phyloP scores from a whole-genome alignment of 2,329 filamentous ascomycete species.

The Hymenoscyphus fructigenus region DNA sequence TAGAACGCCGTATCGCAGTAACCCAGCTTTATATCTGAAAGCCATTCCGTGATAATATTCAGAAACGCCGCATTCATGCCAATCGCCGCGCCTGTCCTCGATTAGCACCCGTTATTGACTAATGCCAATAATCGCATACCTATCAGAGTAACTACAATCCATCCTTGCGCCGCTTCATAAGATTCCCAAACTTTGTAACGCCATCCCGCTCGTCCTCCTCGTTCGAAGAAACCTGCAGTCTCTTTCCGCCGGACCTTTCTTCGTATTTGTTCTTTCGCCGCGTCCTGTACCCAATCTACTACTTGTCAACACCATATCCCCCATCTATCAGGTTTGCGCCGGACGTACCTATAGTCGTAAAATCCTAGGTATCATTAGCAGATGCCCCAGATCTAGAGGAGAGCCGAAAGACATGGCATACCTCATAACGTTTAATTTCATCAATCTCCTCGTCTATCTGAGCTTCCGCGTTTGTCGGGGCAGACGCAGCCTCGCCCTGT shows the following conservation, averaged over 20 bases:
- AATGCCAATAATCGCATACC: conserved; percentile 38
- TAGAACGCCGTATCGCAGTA: conserved; percentile 96
- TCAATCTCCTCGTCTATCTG: conserved; percentile 92
- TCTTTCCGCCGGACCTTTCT: conserved; percentile 74
- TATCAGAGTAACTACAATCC: conserved; percentile 95
- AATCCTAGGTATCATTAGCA: conserved; percentile 58
- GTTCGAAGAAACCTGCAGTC: conserved; percentile 67
- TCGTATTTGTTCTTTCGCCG: conserved; percentile 81
- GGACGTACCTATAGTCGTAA: conserved; percentile 78
- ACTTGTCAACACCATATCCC: conserved; percentile 37
- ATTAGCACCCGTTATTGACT: conserved; percentile 17
- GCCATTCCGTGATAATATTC: conserved; percentile 96
- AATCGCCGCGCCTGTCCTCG: conserved; percentile 67
- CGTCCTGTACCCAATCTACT: conserved; percentile 96
- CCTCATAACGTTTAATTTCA: conserved; percentile 96
- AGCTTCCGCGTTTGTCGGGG: conserved; percentile 56
- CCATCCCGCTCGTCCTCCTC: conserved; percentile 70
- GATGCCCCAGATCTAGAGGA: neutral
- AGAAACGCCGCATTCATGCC: conserved; percentile 89
- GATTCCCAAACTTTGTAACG: conserved; percentile 77
- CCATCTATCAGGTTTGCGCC: conserved; percentile 1
- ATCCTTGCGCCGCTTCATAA: conserved; percentile 95
- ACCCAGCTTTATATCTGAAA: conserved; percentile 93
- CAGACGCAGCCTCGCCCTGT: conserved; percentile 55
- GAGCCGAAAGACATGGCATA: conserved; percentile 37